These are phyloP conservation scores for Scheffersomyces coipomensis DNA, from an alignment of 805 yeast species.

Conservation along the genomic window DNA sequence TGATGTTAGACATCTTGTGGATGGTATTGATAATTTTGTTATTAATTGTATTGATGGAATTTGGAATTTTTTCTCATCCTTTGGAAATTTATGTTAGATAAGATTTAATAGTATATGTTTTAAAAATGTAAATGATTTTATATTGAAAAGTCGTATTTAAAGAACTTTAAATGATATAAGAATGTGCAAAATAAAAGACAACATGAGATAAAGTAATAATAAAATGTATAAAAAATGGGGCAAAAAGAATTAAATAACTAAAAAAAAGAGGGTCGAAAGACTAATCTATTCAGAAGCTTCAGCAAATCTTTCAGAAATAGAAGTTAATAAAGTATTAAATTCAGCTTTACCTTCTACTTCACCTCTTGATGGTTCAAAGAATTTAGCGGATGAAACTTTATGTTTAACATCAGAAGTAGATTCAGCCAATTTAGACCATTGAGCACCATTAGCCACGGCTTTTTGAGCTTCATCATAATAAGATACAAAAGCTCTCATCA, in stretches of 20 bases:
- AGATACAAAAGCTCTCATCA: slow-evolving; percentile 93
- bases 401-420: slow-evolving; percentile 90
- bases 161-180: too few relatives aligned
- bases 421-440: slow-evolving; percentile 90
- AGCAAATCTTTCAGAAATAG: slow-evolving; percentile 87
- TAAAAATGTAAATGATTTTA: too few relatives aligned
- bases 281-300: slow-evolving; percentile 80
- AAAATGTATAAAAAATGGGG: too few relatives aligned
- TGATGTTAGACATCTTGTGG: slow-evolving; percentile 15
- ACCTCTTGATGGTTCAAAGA: slow-evolving; percentile 94
- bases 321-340: slow-evolving; percentile 71
- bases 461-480: slow-evolving; percentile 98
- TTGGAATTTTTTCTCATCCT: slow-evolving; percentile 8
- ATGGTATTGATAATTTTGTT: slow-evolving; percentile 17
- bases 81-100: slow-evolving; percentile 11
- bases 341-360: slow-evolving; percentile 71
- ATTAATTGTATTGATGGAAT: slow-evolving; percentile 11
- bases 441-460: slow-evolving; percentile 90
- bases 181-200: slow-evolving; percentile 4
- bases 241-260: background rate
- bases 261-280: background rate
- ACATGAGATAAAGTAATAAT: too few relatives aligned
- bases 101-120: background rate
- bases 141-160: background rate
- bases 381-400: slow-evolving; percentile 90